A percentile compares a stretch with the other conserved stretches of the same genome.
phyloP scores from a whole-genome alignment of 169 alveolate genomes.

The Cytauxzoon felis region DNA sequence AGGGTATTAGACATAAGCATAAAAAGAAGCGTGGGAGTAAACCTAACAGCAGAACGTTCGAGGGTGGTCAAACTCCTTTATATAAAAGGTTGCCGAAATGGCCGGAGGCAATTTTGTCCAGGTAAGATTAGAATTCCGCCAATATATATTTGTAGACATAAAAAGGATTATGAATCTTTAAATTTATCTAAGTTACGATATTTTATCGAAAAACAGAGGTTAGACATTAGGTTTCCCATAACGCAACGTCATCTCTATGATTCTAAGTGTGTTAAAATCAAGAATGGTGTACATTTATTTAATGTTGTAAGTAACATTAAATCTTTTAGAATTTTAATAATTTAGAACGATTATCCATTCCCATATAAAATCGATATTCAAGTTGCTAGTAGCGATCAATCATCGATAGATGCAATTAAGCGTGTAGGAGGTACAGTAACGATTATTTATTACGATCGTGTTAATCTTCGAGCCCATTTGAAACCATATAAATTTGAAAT shows the following conservation, averaged over 20 bases:
- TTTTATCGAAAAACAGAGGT: constrained; percentile 80
- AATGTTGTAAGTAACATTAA: constrained; percentile 66
- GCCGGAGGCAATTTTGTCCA: constrained; percentile 78
- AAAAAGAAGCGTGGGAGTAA: constrained; percentile 67
- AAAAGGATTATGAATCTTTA: constrained; percentile 70
- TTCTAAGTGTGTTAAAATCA: constrained; percentile 76
- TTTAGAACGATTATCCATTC: constrained; percentile 83
- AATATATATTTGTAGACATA: constrained; percentile 44
- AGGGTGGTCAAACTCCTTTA: constrained; percentile 79
- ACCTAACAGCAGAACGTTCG: constrained; percentile 76
- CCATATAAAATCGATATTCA: constrained; percentile 85
- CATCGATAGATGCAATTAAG: constrained; percentile 80
- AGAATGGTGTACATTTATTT: constrained; percentile 79
- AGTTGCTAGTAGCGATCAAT: constrained; percentile 85
- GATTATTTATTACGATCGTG: constrained; percentile 78
- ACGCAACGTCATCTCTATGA: constrained; percentile 86
- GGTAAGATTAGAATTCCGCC: constrained; percentile 8
- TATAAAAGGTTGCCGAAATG: constrained; percentile 76
- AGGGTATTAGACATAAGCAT: constrained; percentile 72
- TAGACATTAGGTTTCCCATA: constrained; percentile 80
- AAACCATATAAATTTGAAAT: constrained; percentile 82
- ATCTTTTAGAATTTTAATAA: neutral
- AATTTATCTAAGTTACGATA: constrained; percentile 75
- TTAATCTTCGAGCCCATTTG: constrained; percentile 79
- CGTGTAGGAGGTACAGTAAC: constrained; percentile 83